phyloP scores from a whole-genome alignment of 208 protist species.

The Porcisia hertigi region DNA sequence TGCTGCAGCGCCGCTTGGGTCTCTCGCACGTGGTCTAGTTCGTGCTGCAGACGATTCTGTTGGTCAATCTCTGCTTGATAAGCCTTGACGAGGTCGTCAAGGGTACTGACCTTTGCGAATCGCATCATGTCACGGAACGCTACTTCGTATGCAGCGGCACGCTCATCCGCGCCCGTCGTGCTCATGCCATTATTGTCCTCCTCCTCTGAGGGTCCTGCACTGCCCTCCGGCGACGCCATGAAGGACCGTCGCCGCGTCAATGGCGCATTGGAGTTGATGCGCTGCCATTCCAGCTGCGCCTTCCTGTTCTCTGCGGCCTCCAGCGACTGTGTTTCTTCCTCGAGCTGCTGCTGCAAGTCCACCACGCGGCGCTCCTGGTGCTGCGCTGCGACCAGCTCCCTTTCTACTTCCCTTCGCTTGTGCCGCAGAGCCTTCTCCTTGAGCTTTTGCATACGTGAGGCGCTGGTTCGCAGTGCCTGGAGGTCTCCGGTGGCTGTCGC shows the following conservation, averaged over 20 bases:
- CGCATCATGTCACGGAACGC: conserved; percentile 91
- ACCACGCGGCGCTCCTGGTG: conserved; percentile 43
- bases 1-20: conserved; percentile 26
- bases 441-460: conserved; percentile 42
- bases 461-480: conserved; percentile 37
- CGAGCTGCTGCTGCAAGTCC: conserved; percentile 55
- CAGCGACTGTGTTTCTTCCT: conserved; percentile 68
- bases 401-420: conserved; percentile 58
- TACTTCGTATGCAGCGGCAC: conserved; percentile 78
- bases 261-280: conserved; percentile 21
- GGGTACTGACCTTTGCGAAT: conserved; percentile 61
- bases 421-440: conserved; percentile 85
- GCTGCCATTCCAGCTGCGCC: conserved; percentile 32
- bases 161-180: conserved; percentile 40
- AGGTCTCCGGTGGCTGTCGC: conserved; percentile 50
- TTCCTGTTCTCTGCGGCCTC: conserved; percentile 59
- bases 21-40: conserved; percentile 30
- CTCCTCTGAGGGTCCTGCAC: background rate
- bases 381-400: conserved; percentile 51
- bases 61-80: conserved; percentile 63
- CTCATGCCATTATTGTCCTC: background rate
- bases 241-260: conserved; percentile 17
- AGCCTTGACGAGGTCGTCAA: conserved; percentile 42
- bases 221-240: background rate
- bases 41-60: conserved; percentile 65